phyloP scores from a whole-genome alignment of 2,329 filamentous ascomycete species.

The Achaetomium macrosporum region DNA sequence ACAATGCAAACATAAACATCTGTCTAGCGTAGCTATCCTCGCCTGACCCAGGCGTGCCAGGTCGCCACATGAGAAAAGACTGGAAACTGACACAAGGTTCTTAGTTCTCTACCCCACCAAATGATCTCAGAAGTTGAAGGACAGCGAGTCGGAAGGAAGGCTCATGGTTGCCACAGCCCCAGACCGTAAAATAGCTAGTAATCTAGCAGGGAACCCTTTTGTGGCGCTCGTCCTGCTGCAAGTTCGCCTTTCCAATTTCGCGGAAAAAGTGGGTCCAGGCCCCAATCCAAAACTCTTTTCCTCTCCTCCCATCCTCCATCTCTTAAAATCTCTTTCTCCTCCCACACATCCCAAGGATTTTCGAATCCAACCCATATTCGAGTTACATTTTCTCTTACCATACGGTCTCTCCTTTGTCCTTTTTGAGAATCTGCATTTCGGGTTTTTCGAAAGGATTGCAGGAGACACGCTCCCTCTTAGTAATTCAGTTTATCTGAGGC shows the following conservation, averaged over 20 bases:
- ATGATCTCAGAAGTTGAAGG: background rate
- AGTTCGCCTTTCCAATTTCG: conserved; percentile 19
- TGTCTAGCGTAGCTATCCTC: background rate
- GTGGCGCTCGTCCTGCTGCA: conserved; percentile 8
- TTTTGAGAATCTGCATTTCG: conserved; percentile 37
- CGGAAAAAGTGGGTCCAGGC: conserved; percentile 18
- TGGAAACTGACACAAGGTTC: background rate
- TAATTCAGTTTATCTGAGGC: conserved; percentile 20
- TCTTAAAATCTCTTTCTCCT: conserved; percentile 17
- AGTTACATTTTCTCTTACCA: conserved; percentile 28
- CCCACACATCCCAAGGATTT: conserved; percentile 29
- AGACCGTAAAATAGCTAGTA: conserved; percentile 2
- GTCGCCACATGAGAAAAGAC: conserved; percentile 5
- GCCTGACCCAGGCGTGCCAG: background rate
- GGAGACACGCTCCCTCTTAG: conserved; percentile 30
- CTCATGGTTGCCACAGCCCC: conserved; percentile 11
- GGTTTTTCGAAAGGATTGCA: conserved; percentile 38
- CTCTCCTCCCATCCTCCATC: background rate
- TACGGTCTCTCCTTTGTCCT: conserved; percentile 39
- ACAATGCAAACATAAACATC: background rate
- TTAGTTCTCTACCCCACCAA: conserved; percentile 1
- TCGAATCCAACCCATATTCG: conserved; percentile 28
- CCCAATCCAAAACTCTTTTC: conserved; percentile 24
- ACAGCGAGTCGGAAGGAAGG: background rate
- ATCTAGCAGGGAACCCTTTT: background rate